These are phyloP conservation scores for Colletotrichum sp. DNA, from an alignment of 2,329 filamentous ascomycete species.

Conservation along the genomic window DNA sequence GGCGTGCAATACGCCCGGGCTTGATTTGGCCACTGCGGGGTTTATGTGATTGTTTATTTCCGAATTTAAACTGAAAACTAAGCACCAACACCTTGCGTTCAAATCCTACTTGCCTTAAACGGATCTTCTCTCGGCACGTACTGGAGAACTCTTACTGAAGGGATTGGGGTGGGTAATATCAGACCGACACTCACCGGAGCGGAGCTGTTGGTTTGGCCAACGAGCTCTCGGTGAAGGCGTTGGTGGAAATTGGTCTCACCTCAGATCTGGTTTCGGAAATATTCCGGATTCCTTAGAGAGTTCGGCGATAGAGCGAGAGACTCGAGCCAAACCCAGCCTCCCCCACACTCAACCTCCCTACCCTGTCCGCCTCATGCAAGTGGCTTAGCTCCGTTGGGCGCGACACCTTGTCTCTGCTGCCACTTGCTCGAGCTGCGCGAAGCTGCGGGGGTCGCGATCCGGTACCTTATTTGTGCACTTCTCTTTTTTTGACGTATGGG, in stretches of 20 bases:
- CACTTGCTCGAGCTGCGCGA: slow-evolving; percentile 3
- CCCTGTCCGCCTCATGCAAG: slow-evolving; percentile 16
- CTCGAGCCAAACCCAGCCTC: not conserved
- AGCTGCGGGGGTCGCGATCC: slow-evolving; percentile 7
- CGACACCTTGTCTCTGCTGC: slow-evolving; percentile 2
- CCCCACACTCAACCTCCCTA: slow-evolving; percentile 12
- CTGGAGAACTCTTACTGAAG: not conserved
- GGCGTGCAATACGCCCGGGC: not conserved
- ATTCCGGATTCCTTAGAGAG: not conserved
- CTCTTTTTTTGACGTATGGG: not conserved
- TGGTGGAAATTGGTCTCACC: not conserved
- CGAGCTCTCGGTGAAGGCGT: not conserved
- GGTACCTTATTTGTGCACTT: not conserved
- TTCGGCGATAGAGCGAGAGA: not conserved
- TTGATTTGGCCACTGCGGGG: too few species aligned
- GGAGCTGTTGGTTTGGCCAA: not conserved
- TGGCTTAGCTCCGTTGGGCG: slow-evolving; percentile 2
- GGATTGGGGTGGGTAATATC: not conserved
- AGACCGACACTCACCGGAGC: not conserved
- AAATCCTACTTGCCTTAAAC: not conserved
- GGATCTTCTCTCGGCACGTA: too few species aligned
- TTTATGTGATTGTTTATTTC: too few species aligned
- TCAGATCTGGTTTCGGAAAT: slow-evolving; percentile 1
- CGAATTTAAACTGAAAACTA: too few species aligned
- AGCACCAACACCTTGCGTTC: not conserved